Base-by-base conservation (phyloP, 805 yeast species). In the Pichia membranifaciens region DNA sequence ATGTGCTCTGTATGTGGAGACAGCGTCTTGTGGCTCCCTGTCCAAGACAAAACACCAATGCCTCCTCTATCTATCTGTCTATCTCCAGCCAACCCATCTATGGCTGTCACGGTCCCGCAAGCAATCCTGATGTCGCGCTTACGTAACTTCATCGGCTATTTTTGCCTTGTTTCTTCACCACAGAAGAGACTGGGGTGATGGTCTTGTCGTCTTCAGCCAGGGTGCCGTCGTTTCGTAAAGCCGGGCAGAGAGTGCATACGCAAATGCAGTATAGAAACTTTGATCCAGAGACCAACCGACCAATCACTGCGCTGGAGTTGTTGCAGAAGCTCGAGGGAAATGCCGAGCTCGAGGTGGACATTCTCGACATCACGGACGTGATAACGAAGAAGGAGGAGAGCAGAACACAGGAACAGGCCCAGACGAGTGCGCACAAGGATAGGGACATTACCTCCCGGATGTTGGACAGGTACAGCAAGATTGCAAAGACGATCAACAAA, bases 181-280 rank as follows among this genome's bases (percentile, higher is more conserved):
- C n/a, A n/a, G n/a, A n/a, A n/a, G n/a, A n/a, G n/a, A n/a, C n/a
- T n/a, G n/a, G n/a, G n/a, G n/a, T n/a, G n/a, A n/a, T n/a, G n/a
- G n/a, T n/a, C n/a, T n/a, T n/a, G n/a, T n/a, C n/a, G n/a, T n/a
- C n/a, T n/a, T n/a, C n/a, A n/a, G n/a, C n/a, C n/a, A n/a, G n/a
- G n/a, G n/a, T n/a, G n/a, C n/a, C n/a, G n/a, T n/a, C n/a, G n/a
- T n/a, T n/a, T n/a, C n/a, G n/a, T n/a, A n/a, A n/a, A n/a, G n/a
- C n/a, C n/a, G n/a, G n/a, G n/a, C n/a, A n/a, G n/a, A n/a, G n/a
- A 36, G 36, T 33, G 20, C 16, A 12, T 16, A 33, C 17, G 7
- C n/a, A n/a, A n/a, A 46, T 54, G 39, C 47, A 47, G 18, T 49
- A 38, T 20, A 45, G 57, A 33, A 56, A 55, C 23, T 56, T 48